phyloP scores from a whole-genome alignment of 1,284 basidiomycete genomes.

The Leccinum fallax region DNA sequence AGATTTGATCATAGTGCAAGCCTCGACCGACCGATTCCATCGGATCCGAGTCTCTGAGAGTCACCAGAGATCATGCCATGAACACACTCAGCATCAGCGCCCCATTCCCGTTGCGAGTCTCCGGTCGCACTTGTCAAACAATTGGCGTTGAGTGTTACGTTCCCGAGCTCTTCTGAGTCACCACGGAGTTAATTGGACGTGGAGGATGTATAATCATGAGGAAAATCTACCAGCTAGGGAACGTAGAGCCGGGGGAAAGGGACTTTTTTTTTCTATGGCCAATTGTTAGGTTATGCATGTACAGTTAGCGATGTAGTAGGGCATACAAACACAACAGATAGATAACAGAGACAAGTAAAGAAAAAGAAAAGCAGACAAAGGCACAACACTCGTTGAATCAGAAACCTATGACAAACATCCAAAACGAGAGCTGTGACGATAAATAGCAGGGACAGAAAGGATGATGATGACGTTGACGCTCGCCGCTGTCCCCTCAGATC shows the following conservation, averaged over 20 bases:
- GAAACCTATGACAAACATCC: neutral
- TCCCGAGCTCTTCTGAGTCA: neutral
- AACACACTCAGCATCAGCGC: neutral
- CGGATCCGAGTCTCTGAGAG: neutral
- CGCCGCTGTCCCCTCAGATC: slow-evolving; percentile 54
- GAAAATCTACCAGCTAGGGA: neutral
- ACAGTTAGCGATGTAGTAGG: neutral
- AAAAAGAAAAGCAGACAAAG: neutral
- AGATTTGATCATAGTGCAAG: neutral
- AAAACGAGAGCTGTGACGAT: neutral
- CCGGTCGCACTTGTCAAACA: neutral
- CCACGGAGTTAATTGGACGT: neutral
- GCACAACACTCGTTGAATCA: neutral
- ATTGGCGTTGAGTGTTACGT: neutral
- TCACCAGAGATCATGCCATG: neutral
- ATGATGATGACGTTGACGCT: neutral
- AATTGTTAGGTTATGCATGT: neutral
- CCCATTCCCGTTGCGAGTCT: neutral
- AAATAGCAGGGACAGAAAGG: neutral
- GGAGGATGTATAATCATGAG: neutral
- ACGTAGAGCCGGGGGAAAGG: neutral
- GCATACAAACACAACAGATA: neutral
- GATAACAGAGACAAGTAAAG: neutral
- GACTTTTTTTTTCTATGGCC: neutral
- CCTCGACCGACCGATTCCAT: too few species aligned